Base-by-base conservation (phyloP, 176 grass and related monocot species). In the Avena sativa region DNA sequence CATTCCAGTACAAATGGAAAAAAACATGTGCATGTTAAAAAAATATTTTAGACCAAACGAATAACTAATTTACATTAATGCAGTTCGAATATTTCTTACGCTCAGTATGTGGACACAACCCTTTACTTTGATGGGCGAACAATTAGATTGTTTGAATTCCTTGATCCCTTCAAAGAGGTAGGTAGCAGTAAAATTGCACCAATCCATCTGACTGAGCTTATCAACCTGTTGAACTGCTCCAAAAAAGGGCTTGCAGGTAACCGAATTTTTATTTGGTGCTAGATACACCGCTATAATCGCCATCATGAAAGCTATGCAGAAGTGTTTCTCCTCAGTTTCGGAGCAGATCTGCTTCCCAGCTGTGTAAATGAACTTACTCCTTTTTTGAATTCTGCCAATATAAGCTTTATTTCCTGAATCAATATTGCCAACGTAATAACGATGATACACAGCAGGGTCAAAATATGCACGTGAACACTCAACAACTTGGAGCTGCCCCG, bases 31-130 rank as follows among this genome's bases (percentile, higher is more conserved):
- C 66, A 38, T 2, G 38, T 40, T 69, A 17, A 3, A 38, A 19
- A 6, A 40, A 69, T 40, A 17, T 16, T 21, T 34, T 38, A 61
- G 6, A 69, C 32, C 2, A 19, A 69, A 69, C 9, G 14, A 40
- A 9, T 38, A 19, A 40, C 7, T 69, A 69, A 69, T 38, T 69
- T 69, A 32, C 66, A 69, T 7, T 6, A 40, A 32, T 38, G 32
- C 32, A 3, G 15, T 69, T 69, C 2, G 30, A 20, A 38, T 40
- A 69, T 69, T 69, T 69, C 66, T 69, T 69, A 40, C 66, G 32
- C 66, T 19, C 7, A 69, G 66, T 69, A 69, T 69, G 66, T 69
- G 66, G 32, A 69, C 14, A 69, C 66, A 69, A 1, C 66, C 66
- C 66, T 69, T 69, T 38, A 69, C 13, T 15, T 66, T 32, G 1